Evolutionary conservation across 495 filamentous ascomycete genomes (phyloP).

Genomic region (Chaetomium tenue): DNA sequence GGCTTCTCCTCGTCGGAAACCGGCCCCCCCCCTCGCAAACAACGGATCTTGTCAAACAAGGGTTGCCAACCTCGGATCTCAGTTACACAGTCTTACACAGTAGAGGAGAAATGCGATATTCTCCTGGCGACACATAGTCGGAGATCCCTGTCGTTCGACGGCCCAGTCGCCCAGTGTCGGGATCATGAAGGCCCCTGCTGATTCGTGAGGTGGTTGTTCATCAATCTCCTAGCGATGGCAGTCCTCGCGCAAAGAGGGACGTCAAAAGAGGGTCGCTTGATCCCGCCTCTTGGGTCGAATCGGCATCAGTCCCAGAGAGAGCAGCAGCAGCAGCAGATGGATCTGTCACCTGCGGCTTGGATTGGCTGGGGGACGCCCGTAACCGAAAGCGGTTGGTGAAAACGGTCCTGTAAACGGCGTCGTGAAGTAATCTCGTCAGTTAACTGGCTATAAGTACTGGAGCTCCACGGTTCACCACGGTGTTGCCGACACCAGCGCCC

Average conservation of each 20-base stretch:
- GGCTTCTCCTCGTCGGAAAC: too few relatives aligned
- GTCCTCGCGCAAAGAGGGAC: not conserved
- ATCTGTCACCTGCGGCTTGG: conserved; percentile 3
- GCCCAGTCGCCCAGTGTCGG: too few relatives aligned
- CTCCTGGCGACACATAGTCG: not conserved
- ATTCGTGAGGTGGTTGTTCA: not conserved
- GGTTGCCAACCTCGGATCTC: too few relatives aligned
- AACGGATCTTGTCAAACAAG: not conserved
- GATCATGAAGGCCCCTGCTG: too few relatives aligned
- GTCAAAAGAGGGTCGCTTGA: not conserved
- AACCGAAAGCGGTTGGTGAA: not conserved
- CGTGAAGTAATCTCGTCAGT: not conserved
- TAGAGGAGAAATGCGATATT: not conserved
- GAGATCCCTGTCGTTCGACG: not conserved
- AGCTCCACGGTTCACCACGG: not conserved
- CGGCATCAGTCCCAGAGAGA: conserved; percentile 11
- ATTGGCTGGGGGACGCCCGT: not conserved
- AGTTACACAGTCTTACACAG: too few relatives aligned
- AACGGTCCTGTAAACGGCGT: not conserved
- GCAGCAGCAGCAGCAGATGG: not conserved
- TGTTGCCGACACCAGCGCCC: not conserved
- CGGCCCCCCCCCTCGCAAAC: too few relatives aligned
- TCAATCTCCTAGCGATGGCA: not conserved
- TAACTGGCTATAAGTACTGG: too few relatives aligned
- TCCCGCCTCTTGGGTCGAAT: conserved; percentile 17